Evolutionary conservation across 2,329 filamentous ascomycete genomes (phyloP), one percentile per base, ranked within the genome.

Genomic region (Thermoascus crustaceus): DNA sequence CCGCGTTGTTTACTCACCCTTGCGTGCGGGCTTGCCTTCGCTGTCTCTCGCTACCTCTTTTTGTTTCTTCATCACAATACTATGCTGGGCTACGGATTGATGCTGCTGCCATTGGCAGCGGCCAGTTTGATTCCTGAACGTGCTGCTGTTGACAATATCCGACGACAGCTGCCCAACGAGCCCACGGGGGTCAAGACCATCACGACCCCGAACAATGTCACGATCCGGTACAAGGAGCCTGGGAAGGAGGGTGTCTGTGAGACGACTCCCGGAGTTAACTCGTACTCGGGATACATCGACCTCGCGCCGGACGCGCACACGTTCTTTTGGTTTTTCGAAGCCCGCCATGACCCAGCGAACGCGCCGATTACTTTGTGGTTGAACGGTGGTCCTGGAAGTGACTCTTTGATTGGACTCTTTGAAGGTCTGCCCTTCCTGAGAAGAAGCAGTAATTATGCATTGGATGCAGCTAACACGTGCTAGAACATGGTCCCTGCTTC

Each of bases 181-280:
- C 54, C 61, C 11, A 57, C 55, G 2, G 57, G 54, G 7, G 54
- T 65, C n/a, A 56, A 60, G 38, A 52, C 53, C 2, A 55, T 64
- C 30, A 53, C 48, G 30, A 61, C 58, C 10, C 55, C 61, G 3
- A 63, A 58, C 37, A 67, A 67, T 37, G 58, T 73, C 41, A 67
- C 66, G 16, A 73, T 78, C 37, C 69, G 73, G 11, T 78, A 75
- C 53, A 78, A 78, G 52, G 60, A 76, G 50, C 72, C 66, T 3
- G 72, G 72, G 3, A 73, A 56, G 34, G 53, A 58, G 14, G 26
- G 26, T 10, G 47, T 74, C 37, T 76, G 73, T 44, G 73, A 77
- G 55, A 64, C 71, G 3, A 70, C 72, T 11, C 70, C 70, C 1
- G 64, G 67, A 18, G 71, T 76, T 13, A 75, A 75, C 44, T 72